Evolutionary conservation across 2,329 filamentous ascomycete species (phyloP).

Genomic region (Hypoxylon sp.): DNA sequence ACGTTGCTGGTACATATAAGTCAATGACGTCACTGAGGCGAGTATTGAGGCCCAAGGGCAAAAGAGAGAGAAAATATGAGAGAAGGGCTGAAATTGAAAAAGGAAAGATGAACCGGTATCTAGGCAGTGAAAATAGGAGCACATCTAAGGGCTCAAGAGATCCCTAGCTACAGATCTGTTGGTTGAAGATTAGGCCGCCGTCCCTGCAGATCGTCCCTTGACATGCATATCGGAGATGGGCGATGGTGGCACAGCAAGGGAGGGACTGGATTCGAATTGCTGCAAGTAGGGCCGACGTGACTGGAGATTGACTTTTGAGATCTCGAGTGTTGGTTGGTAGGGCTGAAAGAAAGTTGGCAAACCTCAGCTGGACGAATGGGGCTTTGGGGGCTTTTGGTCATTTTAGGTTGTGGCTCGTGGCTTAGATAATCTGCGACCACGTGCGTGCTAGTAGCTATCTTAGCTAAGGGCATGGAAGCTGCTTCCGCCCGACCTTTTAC

Average conservation of each 20-base stretch:
- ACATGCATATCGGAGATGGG: constrained; percentile 34
- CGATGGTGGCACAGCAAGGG: constrained; percentile 5
- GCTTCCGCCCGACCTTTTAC: background rate
- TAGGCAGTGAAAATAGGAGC: background rate
- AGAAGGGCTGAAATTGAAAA: background rate
- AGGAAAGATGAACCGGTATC: constrained; percentile 4
- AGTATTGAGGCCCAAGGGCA: constrained; percentile 3
- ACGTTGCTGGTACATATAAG: background rate
- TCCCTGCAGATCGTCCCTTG: constrained; percentile 41
- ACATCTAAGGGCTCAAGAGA: background rate
- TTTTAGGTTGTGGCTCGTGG: constrained; percentile 7
- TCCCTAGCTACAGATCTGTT: constrained; percentile 16
- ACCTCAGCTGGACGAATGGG: constrained; percentile 12
- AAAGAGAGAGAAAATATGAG: background rate
- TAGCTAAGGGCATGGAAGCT: background rate
- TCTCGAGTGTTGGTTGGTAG: constrained; percentile 40
- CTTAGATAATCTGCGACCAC: constrained; percentile 23
- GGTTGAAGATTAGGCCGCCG: constrained; percentile 27
- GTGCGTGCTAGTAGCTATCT: background rate
- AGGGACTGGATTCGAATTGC: constrained; percentile 19
- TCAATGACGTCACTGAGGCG: constrained; percentile 33
- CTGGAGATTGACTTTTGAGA: constrained; percentile 35
- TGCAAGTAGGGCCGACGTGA: constrained; percentile 21
- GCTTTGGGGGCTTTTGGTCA: background rate
- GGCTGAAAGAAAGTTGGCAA: constrained; percentile 32